phyloP scores from a whole-genome alignment of 768 basidiomycete genomes.

The Flagelloscypha sp. region DNA sequence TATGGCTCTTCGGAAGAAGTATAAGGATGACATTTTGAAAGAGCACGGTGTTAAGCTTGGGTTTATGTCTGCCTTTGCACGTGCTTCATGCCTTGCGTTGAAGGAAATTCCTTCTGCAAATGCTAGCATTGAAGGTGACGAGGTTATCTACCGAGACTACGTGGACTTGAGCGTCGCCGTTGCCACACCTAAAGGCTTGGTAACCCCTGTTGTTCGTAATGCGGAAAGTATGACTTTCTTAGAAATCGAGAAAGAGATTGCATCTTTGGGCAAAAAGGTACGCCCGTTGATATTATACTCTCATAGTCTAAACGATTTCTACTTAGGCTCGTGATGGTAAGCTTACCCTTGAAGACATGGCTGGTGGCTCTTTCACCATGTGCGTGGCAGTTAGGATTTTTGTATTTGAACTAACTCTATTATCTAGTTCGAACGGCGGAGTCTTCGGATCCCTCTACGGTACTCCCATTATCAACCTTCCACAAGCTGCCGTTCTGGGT shows the following conservation, averaged over 20 bases:
- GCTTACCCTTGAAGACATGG: conserved; percentile 95
- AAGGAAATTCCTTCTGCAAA: conserved; percentile 92
- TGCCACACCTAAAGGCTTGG: conserved; percentile 93
- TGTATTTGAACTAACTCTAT: conserved; percentile 4
- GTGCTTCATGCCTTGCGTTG: conserved; percentile 75
- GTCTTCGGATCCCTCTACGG: conserved; percentile 97
- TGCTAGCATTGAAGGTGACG: conserved; percentile 88
- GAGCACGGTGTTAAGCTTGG: conserved; percentile 93
- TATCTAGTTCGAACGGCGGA: conserved; percentile 86
- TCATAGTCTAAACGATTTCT: conserved; percentile 3
- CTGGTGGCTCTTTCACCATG: conserved; percentile 99
- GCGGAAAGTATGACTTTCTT: conserved; percentile 80
- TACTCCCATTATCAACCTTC: conserved; percentile 98
- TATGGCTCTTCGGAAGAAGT: conserved; percentile 86
- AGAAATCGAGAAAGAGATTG: conserved; percentile 90
- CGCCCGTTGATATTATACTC: conserved; percentile 8
- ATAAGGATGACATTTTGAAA: conserved; percentile 89
- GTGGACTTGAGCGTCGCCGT: conserved; percentile 95
- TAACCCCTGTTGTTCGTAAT: conserved; percentile 93
- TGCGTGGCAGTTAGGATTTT: conserved; percentile 27
- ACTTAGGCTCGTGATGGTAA: conserved; percentile 73
- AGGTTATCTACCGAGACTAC: conserved; percentile 87
- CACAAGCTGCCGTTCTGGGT: conserved; percentile 89
- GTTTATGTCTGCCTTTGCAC: conserved; percentile 96
- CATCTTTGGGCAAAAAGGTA: conserved; percentile 83